Percentiles rank a stretch among this genome's conserved stretches.
phyloP scores from a whole-genome alignment of 495 filamentous ascomycete genomes.

The Cenococcum geophilum region DNA sequence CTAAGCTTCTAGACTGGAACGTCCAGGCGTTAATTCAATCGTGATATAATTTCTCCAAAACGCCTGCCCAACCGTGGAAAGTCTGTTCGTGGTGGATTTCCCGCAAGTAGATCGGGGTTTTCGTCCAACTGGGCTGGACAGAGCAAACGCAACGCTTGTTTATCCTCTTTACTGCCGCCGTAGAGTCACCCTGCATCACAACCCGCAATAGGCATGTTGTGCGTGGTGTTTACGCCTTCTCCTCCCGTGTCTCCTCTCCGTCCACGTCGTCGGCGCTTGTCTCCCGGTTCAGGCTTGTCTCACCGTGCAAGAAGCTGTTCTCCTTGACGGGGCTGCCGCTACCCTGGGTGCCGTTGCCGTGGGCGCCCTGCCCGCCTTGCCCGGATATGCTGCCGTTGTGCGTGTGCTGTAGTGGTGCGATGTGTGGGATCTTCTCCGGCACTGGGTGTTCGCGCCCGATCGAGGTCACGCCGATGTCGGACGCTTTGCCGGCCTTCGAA shows the following conservation, averaged over 20 bases:
- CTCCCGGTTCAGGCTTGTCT: slow-evolving; percentile 68
- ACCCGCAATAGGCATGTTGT: too few relatives aligned
- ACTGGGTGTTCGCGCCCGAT: slow-evolving; percentile 92
- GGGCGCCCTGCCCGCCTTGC: slow-evolving; percentile 42
- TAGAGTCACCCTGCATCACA: too few relatives aligned
- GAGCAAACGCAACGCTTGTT: too few relatives aligned
- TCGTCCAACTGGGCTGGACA: too few relatives aligned
- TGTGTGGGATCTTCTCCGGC: slow-evolving; percentile 94
- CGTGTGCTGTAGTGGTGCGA: slow-evolving; percentile 55
- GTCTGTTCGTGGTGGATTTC: too few relatives aligned
- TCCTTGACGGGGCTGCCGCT: slow-evolving; percentile 78
- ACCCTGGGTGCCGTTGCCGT: slow-evolving; percentile 39
- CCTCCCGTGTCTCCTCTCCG: slow-evolving; percentile 34
- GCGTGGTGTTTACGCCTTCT: slow-evolving; percentile 26
- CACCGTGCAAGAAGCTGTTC: slow-evolving; percentile 71
- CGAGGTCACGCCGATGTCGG: slow-evolving; percentile 85
- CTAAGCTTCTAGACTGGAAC: too few relatives aligned
- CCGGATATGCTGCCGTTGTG: slow-evolving; percentile 38
- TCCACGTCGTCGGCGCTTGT: slow-evolving; percentile 65
- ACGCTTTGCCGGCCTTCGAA: slow-evolving; percentile 95
- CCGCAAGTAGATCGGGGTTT: too few relatives aligned
- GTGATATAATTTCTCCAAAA: too few relatives aligned
- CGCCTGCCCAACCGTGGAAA: too few relatives aligned
- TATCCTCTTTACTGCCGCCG: neutral
- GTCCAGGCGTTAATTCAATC: too few relatives aligned